Base-by-base conservation (phyloP, 768 basidiomycete species). In the Podaxis sp. region DNA sequence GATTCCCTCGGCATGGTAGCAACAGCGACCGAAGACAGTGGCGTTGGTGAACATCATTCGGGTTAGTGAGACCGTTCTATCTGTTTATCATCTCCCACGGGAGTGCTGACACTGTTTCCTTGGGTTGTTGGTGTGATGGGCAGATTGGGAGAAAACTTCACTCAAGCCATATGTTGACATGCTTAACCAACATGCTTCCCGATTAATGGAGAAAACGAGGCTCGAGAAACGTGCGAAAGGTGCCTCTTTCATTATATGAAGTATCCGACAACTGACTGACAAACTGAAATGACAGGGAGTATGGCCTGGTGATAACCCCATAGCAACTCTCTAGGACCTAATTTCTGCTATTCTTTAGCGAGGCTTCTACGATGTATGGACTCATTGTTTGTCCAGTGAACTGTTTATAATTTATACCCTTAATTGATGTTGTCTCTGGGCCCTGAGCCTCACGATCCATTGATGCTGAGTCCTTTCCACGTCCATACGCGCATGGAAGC, bases 81-180 rank as follows among this genome's bases (percentile, higher is more conserved):
- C 29, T 11, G 24, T 50, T 15, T 8, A 49, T 46, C 25, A 51
- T 58, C 59, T 60, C 50, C 55, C 62, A 51, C 40, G 37, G 63
- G 8, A 33, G 55, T 49, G 55, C 19, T 67, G 27, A 24, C 41
- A 29, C 59, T 40, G 55, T 19, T 24, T 15, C 2, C 41, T 46
- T 57, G 41, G 25, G 17, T 59, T 43, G 19, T 6, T n/a, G 27
- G 9, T 19, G 11, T n/a, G 50, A 27, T 41, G 24, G 19, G 5
- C 52, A 86, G 91, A 91, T 68, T 97, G 94, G 91, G 86, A 90
- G 66, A 83, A 85, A 60, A 98, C 97, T 15, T 91, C 91, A 4
- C 75, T 99, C 63, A 91, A 86, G 70, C 90, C 90, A 22, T 98
- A 96, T 68, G 86, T 99, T 46, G 90, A 96, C 50, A 85, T 97